These are phyloP conservation scores for Sphagnurus paluster DNA, from an alignment of 1,284 basidiomycete species.

Conservation along the genomic window DNA sequence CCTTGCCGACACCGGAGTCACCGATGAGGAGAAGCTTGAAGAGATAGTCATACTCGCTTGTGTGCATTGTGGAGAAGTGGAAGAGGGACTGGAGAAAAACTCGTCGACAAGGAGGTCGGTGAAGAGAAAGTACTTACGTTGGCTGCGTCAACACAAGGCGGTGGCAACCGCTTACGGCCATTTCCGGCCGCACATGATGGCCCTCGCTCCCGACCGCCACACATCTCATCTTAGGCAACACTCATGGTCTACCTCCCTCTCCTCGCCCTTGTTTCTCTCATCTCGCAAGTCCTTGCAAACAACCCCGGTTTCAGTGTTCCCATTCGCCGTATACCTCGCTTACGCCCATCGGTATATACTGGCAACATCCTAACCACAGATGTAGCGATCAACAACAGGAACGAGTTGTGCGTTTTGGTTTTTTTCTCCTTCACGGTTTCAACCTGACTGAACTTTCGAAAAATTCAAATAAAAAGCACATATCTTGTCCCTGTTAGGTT, in stretches of 20 bases:
- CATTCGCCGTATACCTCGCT: constrained; percentile 13
- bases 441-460: too few species aligned
- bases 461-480: too few species aligned
- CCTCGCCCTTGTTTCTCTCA: background rate
- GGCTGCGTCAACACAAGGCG: constrained; percentile 39
- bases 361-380: constrained; percentile 24
- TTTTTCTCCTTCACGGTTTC: background rate
- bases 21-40: constrained; percentile 95
- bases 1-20: constrained; percentile 97
- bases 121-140: constrained; percentile 27
- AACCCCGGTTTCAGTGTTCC: constrained; percentile 26
- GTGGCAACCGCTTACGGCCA: constrained; percentile 26
- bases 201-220: background rate
- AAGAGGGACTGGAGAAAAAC: constrained; percentile 17
- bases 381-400: constrained; percentile 29
- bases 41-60: constrained; percentile 95
- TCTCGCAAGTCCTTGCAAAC: constrained; percentile 10
- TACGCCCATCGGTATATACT: background rate
- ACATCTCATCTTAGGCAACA: background rate
- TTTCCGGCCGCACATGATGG: constrained; percentile 19
- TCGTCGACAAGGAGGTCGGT: constrained; percentile 23
- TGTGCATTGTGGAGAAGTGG: constrained; percentile 61
- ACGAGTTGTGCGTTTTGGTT: constrained; percentile 35
- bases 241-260: constrained; percentile 12
- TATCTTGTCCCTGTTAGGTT: constrained; percentile 41